These are phyloP conservation scores for Aspergillus sp. DNA, from an alignment of 2,329 filamentous ascomycete genomes.

Conservation along the genomic window DNA sequence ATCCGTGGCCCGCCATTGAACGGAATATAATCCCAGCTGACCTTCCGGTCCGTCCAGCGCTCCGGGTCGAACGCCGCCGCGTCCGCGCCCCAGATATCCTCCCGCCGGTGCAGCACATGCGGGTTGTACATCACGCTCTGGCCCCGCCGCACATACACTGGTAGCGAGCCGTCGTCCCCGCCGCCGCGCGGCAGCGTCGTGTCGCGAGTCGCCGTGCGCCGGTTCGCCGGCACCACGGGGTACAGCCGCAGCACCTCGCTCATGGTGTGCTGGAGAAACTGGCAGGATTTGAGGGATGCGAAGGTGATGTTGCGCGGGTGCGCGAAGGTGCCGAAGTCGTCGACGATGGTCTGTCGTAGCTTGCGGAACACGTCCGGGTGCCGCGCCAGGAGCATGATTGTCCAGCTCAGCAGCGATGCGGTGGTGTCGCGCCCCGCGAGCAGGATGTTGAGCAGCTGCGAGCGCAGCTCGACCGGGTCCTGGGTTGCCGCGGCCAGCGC, in stretches of 20 bases:
- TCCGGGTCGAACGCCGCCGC: conserved; percentile 54
- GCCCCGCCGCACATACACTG: conserved; percentile 58
- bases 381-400: conserved; percentile 13
- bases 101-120: conserved; percentile 63
- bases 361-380: conserved; percentile 9
- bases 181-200: conserved; percentile 45
- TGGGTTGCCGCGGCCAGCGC: conserved; percentile 38
- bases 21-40: conserved; percentile 61
- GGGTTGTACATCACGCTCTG: conserved; percentile 58
- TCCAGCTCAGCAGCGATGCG: conserved; percentile 36
- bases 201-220: conserved; percentile 29
- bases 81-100: conserved; percentile 40
- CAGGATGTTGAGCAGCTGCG: conserved; percentile 43
- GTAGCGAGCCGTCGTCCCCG: conserved; percentile 50
- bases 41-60: conserved; percentile 57
- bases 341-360: conserved; percentile 10
- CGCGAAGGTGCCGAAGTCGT: conserved; percentile 15
- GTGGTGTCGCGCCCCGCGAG: conserved; percentile 48
- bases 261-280: conserved; percentile 28
- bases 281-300: conserved; percentile 32
- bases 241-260: conserved; percentile 37
- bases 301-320: conserved; percentile 35
- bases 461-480: conserved; percentile 40
- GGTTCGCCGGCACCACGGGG: conserved; percentile 40
- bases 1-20: conserved; percentile 68